Percentiles rank a stretch among this genome's conserved stretches.
phyloP scores from a whole-genome alignment of 1,284 basidiomycete genomes.

The Ceratobasidium theobromae region DNA sequence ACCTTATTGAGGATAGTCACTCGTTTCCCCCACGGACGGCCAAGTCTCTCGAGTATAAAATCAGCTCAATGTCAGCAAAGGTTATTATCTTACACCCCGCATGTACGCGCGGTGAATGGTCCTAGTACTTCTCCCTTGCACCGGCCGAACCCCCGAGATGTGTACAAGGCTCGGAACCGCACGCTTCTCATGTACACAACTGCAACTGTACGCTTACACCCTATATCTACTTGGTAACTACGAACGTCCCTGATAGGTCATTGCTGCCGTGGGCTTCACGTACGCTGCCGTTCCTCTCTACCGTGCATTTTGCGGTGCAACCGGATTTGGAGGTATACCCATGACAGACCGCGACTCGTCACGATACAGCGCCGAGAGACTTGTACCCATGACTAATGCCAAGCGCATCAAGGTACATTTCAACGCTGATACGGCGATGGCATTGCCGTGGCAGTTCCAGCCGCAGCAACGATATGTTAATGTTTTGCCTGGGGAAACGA shows the following conservation, averaged over 20 bases:
- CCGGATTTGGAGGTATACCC: conserved; percentile 95
- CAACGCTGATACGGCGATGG: conserved; percentile 88
- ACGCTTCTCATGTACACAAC: conserved; percentile 77
- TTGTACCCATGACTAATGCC: conserved; percentile 71
- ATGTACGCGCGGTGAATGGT: not conserved
- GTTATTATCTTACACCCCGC: not conserved
- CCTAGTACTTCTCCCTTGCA: not conserved
- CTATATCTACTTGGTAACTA: not conserved
- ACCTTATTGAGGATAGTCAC: conserved; percentile 18
- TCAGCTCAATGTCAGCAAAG: not conserved
- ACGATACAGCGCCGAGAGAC: conserved; percentile 77
- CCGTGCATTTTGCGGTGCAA: conserved; percentile 96
- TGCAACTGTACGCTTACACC: conserved; percentile 60
- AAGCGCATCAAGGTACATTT: conserved; percentile 90
- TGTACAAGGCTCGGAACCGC: conserved; percentile 52
- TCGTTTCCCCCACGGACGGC: not conserved
- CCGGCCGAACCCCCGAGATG: conserved; percentile 29
- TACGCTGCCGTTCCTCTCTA: conserved; percentile 98
- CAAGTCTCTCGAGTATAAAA: not conserved
- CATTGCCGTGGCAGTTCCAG: conserved; percentile 90
- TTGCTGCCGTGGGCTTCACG: conserved; percentile 79
- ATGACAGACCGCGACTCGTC: conserved; percentile 69
- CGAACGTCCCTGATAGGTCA: conserved; percentile 54
- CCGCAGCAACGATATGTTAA: conserved; percentile 89
- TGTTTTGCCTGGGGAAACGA: conserved; percentile 94